Conservation (phyloP, 2,329 filamentous ascomycete genomes). For the Sclerotinia minor region DNA sequence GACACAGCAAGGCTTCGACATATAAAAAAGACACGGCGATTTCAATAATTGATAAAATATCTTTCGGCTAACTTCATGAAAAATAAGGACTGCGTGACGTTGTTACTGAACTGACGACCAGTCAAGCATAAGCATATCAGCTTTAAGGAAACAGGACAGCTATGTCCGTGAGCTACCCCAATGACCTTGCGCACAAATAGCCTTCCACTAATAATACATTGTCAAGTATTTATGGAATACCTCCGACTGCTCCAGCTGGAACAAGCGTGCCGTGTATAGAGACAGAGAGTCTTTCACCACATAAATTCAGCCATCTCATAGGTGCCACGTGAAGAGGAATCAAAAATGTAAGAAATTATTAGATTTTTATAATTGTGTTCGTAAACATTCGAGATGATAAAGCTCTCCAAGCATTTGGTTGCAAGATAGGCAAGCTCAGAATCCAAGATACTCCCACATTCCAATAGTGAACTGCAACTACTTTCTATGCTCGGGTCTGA, state of each 20-base stretch:
- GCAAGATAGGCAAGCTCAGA: neutral
- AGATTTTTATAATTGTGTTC: neutral
- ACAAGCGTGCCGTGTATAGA: neutral
- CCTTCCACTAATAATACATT: neutral
- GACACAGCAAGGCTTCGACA: neutral
- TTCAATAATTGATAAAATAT: neutral
- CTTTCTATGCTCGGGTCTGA: constrained; percentile 6
- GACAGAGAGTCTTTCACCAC: neutral
- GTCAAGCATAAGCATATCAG: neutral
- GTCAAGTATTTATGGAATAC: neutral
- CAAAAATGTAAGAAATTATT: neutral
- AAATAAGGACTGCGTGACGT: no score
- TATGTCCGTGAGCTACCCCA: neutral
- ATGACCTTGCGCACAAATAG: neutral
- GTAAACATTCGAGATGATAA: neutral
- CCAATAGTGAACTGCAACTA: neutral
- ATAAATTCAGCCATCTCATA: neutral
- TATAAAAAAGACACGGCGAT: neutral
- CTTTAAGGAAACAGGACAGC: neutral
- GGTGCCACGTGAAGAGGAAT: neutral
- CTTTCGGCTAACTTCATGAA: neutral
- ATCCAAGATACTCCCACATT: neutral
- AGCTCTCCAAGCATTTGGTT: neutral
- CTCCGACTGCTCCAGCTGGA: neutral
- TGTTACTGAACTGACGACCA: neutral